Evolutionary conservation across 805 yeast species (phyloP).

Genomic region (Teunomyces lycoperdinae): DNA sequence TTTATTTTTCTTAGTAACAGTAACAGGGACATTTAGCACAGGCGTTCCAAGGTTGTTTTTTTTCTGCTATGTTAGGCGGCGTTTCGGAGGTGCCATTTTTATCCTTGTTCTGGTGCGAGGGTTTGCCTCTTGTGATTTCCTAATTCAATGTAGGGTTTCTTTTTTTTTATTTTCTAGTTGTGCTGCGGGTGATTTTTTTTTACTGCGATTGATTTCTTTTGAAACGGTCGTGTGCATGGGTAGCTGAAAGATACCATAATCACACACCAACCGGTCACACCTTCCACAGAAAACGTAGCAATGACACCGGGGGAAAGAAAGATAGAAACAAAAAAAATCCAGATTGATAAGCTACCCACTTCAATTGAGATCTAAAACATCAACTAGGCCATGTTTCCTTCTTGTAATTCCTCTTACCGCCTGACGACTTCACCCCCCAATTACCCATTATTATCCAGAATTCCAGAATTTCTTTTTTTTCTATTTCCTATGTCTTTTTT

Average conservation of each 20-base stretch:
- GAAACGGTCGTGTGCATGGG: conserved; percentile 1
- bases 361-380: too few species aligned
- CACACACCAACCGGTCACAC: not conserved
- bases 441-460: not conserved
- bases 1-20: not conserved
- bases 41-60: not conserved
- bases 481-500: not conserved
- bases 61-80: not conserved
- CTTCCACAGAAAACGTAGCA: not conserved
- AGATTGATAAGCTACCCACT: too few species aligned
- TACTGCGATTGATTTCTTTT: not conserved
- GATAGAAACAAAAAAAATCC: too few species aligned
- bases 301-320: too few species aligned
- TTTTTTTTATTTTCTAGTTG: not conserved
- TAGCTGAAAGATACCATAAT: not conserved
- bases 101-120: not conserved
- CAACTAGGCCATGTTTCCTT: too few species aligned
- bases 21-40: not conserved
- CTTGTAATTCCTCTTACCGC: too few species aligned
- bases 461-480: not conserved
- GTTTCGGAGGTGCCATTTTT: not conserved
- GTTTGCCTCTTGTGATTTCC: not conserved
- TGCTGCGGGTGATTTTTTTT: not conserved
- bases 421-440: not conserved
- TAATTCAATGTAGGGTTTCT: not conserved